Percentiles rank a stretch among this genome's conserved stretches.
phyloP scores from a whole-genome alignment of 192 early-diverging fungal genomes.

The Jimgerdemannia flammicorona region DNA sequence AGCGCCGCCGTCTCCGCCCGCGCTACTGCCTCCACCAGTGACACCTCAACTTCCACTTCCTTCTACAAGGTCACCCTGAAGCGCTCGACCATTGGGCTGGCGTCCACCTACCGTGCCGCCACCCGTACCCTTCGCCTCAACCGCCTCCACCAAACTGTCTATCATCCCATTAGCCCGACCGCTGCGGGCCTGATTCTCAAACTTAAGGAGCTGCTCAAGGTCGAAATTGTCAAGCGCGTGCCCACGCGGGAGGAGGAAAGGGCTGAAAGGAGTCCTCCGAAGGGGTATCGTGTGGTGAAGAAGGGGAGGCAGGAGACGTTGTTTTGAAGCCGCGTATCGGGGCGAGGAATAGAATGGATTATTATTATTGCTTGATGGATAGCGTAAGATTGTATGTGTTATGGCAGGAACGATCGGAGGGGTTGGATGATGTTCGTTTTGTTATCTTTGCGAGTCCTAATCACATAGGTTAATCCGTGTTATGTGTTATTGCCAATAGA shows the following conservation, averaged over 20 bases:
- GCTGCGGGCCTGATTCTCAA: slow-evolving; percentile 48
- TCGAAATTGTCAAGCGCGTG: slow-evolving; percentile 32
- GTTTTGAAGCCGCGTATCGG: no score
- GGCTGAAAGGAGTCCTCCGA: slow-evolving; percentile 17
- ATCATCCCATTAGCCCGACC: slow-evolving; percentile 38
- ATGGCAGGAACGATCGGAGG: no score
- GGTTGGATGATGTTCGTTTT: no score
- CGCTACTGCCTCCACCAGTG: neutral
- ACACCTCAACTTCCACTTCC: neutral
- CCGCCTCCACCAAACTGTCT: slow-evolving; percentile 35
- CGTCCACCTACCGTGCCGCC: slow-evolving; percentile 20
- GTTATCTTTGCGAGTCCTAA: no score
- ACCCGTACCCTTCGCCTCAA: slow-evolving; percentile 34
- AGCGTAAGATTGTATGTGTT: no score
- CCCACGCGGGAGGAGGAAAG: slow-evolving; percentile 29
- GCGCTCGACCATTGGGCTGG: slow-evolving; percentile 43
- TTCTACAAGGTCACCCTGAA: slow-evolving; percentile 41
- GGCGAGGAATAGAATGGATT: no score
- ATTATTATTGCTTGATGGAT: no score
- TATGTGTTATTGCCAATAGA: no score
- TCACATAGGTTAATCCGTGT: no score
- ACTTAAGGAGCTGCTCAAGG: slow-evolving; percentile 46
- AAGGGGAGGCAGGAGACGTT: neutral
- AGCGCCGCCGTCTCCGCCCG: neutral
- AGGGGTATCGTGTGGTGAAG: slow-evolving; percentile 28